Conservation (phyloP, 306 rosid species). For the Vigna reflexopilosa region DNA sequence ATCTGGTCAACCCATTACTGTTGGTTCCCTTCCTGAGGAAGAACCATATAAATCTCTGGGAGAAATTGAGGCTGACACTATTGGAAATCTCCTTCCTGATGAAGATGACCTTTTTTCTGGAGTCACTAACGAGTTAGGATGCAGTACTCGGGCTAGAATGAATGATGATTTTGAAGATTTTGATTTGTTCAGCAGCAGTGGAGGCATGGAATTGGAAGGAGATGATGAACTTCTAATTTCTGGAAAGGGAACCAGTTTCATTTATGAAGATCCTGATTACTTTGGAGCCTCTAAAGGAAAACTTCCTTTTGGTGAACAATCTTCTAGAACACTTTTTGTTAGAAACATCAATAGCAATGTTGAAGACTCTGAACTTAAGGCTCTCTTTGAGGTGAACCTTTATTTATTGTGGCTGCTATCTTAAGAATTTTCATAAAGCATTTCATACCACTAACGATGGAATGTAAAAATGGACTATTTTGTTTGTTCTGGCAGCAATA, state of each 20-base stretch:
- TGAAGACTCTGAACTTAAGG: conserved; percentile 75
- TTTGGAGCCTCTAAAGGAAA: conserved; percentile 61
- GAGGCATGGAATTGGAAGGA: conserved; percentile 86
- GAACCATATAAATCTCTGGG: conserved; percentile 62
- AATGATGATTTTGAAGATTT: conserved; percentile 75
- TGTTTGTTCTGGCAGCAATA: conserved; percentile 61
- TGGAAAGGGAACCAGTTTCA: conserved; percentile 45
- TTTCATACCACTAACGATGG: conserved; percentile 31
- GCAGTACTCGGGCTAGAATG: conserved; percentile 44
- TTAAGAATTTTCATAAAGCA: conserved; percentile 36
- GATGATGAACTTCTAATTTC: conserved; percentile 53
- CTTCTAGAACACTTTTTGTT: conserved; percentile 86
- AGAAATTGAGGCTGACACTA: conserved; percentile 77
- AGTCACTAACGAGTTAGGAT: conserved; percentile 57
- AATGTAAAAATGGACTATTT: conserved; percentile 42
- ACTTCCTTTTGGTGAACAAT: conserved; percentile 65
- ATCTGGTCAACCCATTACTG: conserved; percentile 49
- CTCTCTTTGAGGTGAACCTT: conserved; percentile 78
- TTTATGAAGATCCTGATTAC: conserved; percentile 56
- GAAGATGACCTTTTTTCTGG: conserved; percentile 91
- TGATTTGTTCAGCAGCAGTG: conserved; percentile 83
- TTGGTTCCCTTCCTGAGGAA: conserved; percentile 59
- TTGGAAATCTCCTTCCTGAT: conserved; percentile 87
- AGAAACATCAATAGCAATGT: conserved; percentile 76
- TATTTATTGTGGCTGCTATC: conserved; percentile 32